phyloP scores from a whole-genome alignment of 345 rosid genomes.

The Draba incana region DNA sequence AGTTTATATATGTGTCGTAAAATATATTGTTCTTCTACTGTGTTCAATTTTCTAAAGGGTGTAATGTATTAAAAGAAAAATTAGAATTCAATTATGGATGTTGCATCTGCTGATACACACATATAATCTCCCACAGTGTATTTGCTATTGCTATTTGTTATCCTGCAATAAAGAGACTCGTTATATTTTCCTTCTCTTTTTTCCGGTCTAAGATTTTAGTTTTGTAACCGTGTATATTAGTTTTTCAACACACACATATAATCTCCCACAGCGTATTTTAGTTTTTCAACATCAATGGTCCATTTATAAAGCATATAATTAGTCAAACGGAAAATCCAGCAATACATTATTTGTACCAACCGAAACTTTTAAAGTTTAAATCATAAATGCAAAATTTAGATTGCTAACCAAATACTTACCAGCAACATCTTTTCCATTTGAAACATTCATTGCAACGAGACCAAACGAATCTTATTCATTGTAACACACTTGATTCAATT shows the following conservation, averaged over 20 bases:
- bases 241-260: too few species aligned
- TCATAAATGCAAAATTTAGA: neutral
- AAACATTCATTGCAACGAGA: conserved; percentile 3
- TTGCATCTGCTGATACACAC: too few species aligned
- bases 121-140: neutral
- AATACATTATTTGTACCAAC: neutral
- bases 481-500: neutral
- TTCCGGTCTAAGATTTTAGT: neutral
- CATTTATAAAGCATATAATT: neutral
- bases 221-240: too few species aligned
- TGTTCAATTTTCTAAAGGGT: too few species aligned
- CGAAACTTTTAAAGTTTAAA: neutral
- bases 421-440: neutral
- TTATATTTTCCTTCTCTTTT: neutral
- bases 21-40: too few species aligned
- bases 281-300: neutral
- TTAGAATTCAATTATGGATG: too few species aligned
- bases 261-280: too few species aligned
- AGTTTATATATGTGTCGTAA: too few species aligned
- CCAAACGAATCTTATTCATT: neutral
- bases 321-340: neutral
- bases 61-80: too few species aligned
- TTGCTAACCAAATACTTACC: conserved; percentile 8
- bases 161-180: neutral
- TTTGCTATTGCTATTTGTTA: neutral